Percentiles rank a stretch among this genome's conserved stretches.
Conservation (phyloP, 371 early-diverging fungal species). For the Dichotomocladium elegans region DNA sequence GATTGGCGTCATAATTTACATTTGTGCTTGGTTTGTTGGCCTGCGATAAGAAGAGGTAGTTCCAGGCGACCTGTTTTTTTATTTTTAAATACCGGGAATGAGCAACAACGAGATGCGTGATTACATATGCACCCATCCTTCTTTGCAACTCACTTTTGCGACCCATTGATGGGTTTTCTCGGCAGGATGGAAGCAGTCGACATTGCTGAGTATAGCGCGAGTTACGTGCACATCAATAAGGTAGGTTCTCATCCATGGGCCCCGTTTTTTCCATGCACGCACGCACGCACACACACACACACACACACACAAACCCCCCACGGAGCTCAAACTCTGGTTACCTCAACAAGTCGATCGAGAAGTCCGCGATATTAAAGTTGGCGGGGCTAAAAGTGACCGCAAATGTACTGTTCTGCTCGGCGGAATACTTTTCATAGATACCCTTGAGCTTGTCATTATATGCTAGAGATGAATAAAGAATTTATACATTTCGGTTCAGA, state of each 20-base stretch:
- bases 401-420: constrained; percentile 1
- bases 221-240: background rate
- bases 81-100: background rate
- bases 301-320: too few relatives aligned
- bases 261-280: background rate
- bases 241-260: background rate
- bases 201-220: constrained; percentile 4
- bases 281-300: too few relatives aligned
- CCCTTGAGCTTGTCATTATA: constrained; percentile 6
- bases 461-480: background rate
- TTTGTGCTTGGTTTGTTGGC: background rate
- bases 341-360: constrained; percentile 7
- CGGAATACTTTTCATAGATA: constrained; percentile 9
- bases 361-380: constrained; percentile 4
- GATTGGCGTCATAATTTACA: background rate
- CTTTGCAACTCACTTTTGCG: constrained; percentile 10
- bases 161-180: constrained; percentile 7
- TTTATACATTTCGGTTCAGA: too few relatives aligned
- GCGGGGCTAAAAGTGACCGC: constrained; percentile 4
- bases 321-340: too few relatives aligned
- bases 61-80: constrained; percentile 5
- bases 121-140: background rate
- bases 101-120: background rate
- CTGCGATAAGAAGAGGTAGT: constrained; percentile 6
- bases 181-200: constrained; percentile 16